Base-by-base conservation (phyloP, 768 basidiomycete genomes). In the Mycena sanguinolenta region DNA sequence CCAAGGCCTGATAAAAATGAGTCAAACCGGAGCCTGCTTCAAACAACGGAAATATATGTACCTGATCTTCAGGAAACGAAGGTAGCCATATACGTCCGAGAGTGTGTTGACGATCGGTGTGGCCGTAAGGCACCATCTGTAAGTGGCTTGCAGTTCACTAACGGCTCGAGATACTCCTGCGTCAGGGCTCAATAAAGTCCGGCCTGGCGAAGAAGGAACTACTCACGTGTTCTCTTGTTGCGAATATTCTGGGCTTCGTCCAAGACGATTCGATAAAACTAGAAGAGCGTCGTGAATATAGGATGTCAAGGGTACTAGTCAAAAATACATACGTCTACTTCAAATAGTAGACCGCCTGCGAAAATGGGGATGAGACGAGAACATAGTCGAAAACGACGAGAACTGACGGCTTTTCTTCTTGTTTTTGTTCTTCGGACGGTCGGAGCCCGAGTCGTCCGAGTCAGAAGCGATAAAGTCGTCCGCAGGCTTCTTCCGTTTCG, bases 41-140 rank as follows among this genome's bases (percentile, higher is more conserved):
- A n/a, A n/a, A n/a, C n/a, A n/a, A n/a, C n/a, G n/a, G n/a, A n/a
- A n/a, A n/a, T n/a, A n/a, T n/a, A n/a, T n/a, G n/a, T n/a, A n/a
- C n/a, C n/a, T n/a, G n/a, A 87, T 75, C 62, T 76, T 79, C 58
- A 87, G 73, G 74, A 86, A 88, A 25, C 86, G 79, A 12, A 87
- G 50, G 53, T 82, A 81, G 14, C 81, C 80, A 69, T 86, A 93
- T 1, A 86, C 82, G 76, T 93, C 93, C 1, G 77, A 75, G 23
- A 93, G 82, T 16, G 79, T 77, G 73, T 93, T 94, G 63, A 90
- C 85, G 69, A 93, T 89, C 0, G 90, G 90, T 0, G 72, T 73
- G 12, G 72, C 90, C 28, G 91, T 92, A 12, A 93, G 79, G 71
- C 86, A 87, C 93, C 93, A 94, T 44, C 91, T 84, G 75, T 89